Evolutionary conservation across 2,329 filamentous ascomycete species (phyloP).

Genomic region (Lecanicillium sp.): DNA sequence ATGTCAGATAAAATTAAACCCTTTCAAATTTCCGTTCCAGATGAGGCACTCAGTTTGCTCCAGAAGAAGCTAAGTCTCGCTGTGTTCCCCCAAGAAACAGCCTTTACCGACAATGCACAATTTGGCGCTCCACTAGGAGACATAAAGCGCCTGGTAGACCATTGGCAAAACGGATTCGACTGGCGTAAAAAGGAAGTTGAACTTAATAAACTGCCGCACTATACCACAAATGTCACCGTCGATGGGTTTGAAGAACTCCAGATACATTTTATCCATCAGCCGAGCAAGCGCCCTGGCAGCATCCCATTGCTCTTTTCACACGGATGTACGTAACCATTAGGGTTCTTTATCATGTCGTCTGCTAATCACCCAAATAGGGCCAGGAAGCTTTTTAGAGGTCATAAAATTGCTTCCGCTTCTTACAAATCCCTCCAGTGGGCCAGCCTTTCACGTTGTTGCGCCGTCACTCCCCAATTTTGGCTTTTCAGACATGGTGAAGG

Average conservation of each 20-base stretch:
- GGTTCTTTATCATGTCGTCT: not conserved
- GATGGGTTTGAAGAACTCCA: constrained; percentile 51
- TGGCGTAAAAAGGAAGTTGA: constrained; percentile 53
- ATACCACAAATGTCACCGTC: constrained; percentile 40
- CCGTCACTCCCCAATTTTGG: constrained; percentile 50
- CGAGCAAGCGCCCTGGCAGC: constrained; percentile 38
- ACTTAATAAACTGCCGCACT: constrained; percentile 54
- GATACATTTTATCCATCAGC: constrained; percentile 58
- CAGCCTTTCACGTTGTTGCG: constrained; percentile 49
- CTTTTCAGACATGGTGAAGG: constrained; percentile 21
- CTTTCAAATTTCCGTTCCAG: constrained; percentile 26
- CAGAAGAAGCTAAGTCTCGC: constrained; percentile 23
- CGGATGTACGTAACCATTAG: constrained; percentile 41
- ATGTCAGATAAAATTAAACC: constrained; percentile 17
- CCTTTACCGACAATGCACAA: constrained; percentile 24
- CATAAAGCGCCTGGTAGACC: constrained; percentile 24
- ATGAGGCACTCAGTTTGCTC: constrained; percentile 20
- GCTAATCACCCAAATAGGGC: constrained; percentile 33
- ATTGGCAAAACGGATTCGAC: constrained; percentile 44
- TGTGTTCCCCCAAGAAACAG: constrained; percentile 20
- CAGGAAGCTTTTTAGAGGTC: constrained; percentile 62
- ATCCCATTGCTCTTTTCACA: constrained; percentile 63
- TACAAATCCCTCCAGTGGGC: constrained; percentile 19
- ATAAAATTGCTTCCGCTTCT: constrained; percentile 50
- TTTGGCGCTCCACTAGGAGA: constrained; percentile 24